Conservation (phyloP, 495 filamentous ascomycete species). For the Podospora conica region DNA sequence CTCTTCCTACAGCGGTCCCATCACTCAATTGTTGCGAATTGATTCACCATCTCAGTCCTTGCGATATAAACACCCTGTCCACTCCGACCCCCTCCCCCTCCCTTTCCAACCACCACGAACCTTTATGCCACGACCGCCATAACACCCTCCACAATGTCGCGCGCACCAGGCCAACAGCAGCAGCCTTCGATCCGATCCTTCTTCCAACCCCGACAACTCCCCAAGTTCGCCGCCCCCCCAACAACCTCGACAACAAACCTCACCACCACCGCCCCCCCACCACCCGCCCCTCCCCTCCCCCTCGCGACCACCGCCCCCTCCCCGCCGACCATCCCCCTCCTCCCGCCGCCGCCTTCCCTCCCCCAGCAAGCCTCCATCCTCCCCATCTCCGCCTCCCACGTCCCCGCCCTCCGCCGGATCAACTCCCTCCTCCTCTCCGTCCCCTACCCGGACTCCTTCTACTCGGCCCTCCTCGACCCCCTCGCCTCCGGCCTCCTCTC, state of each 20-base stretch:
- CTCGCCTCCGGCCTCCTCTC: constrained; percentile 62
- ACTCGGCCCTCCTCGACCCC: constrained; percentile 65
- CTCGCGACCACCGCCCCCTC: constrained; percentile 18
- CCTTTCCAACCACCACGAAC: not conserved
- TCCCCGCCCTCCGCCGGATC: constrained; percentile 72
- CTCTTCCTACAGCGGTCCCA: not conserved
- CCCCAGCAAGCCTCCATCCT: constrained; percentile 51
- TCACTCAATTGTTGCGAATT: not conserved
- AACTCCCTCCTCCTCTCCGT: constrained; percentile 82
- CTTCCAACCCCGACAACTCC: constrained; percentile 25
- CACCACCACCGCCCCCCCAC: constrained; percentile 17
- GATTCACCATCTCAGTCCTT: not conserved
- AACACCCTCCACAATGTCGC: not conserved
- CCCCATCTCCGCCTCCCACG: constrained; percentile 52
- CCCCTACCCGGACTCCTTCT: constrained; percentile 82
- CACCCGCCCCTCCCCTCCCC: constrained; percentile 10
- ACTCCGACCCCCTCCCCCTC: not conserved
- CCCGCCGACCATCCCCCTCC: constrained; percentile 31
- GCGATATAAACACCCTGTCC: not conserved
- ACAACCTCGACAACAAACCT: constrained; percentile 8
- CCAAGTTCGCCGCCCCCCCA: constrained; percentile 23
- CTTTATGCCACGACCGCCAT: not conserved
- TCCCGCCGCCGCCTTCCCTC: constrained; percentile 29
- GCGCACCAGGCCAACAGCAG: constrained; percentile 12
- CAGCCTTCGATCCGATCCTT: constrained; percentile 49